phyloP scores from a whole-genome alignment of 352 stramenopile genomes.

The Phytopythium boreale region DNA sequence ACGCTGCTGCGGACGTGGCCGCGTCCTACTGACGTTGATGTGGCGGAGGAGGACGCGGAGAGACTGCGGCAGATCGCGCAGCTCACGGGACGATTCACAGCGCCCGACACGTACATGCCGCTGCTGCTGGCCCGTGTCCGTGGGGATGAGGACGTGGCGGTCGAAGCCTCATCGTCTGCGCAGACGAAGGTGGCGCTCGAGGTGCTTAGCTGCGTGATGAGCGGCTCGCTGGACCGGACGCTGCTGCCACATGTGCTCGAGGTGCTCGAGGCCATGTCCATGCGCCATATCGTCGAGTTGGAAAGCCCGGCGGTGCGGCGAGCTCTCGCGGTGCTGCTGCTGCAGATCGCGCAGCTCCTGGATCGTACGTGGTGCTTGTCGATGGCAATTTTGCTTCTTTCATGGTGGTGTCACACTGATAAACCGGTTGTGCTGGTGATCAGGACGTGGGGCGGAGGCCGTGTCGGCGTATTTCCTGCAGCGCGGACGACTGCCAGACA shows the following conservation, averaged over 20 bases:
- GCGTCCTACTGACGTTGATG: neutral
- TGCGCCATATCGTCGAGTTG: conserved; percentile 41
- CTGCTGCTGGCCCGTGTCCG: conserved; percentile 59
- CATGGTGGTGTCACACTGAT: neutral
- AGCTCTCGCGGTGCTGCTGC: conserved; percentile 27
- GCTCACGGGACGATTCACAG: conserved; percentile 57
- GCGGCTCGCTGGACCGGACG: conserved; percentile 53
- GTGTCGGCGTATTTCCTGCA: conserved; percentile 57
- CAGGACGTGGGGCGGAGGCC: conserved; percentile 39
- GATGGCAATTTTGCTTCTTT: too few relatives aligned
- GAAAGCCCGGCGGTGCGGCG: conserved; percentile 32
- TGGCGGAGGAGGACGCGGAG: conserved; percentile 15
- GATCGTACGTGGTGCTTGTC: conserved; percentile 38
- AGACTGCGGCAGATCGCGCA: conserved; percentile 43
- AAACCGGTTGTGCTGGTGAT: neutral
- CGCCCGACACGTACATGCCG: conserved; percentile 61
- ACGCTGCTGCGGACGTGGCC: conserved; percentile 60
- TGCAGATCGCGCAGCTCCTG: conserved; percentile 35
- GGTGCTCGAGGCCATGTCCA: conserved; percentile 40
- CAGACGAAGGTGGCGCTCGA: conserved; percentile 33
- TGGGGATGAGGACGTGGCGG: conserved; percentile 42
- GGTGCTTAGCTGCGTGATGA: conserved; percentile 45
- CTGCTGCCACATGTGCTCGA: conserved; percentile 58
- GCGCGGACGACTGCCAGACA: conserved; percentile 37
- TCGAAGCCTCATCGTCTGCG: conserved; percentile 13